These are phyloP conservation scores for Chaetoceros muelleri DNA, from an alignment of 108 stramenopile species.

Conservation along the genomic window DNA sequence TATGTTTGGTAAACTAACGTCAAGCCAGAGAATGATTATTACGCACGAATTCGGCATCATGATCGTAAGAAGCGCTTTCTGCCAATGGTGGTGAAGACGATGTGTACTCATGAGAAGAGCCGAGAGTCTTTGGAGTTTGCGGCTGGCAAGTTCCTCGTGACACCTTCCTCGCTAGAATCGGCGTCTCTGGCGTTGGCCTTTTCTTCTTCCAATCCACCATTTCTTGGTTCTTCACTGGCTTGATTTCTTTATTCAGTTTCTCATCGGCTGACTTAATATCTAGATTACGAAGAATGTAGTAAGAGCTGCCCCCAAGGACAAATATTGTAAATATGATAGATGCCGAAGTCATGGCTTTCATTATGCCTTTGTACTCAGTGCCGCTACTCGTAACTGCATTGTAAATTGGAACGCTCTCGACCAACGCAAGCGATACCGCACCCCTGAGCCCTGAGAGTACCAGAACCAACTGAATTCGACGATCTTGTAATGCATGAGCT, in stretches of 20 bases:
- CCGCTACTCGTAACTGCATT: slow-evolving; percentile 56
- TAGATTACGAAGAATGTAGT: slow-evolving; percentile 42
- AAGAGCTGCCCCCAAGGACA: slow-evolving; percentile 67
- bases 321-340: slow-evolving; percentile 75
- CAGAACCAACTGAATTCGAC: slow-evolving; percentile 58
- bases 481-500: slow-evolving; percentile 2
- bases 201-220: neutral
- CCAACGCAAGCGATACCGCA: slow-evolving; percentile 79
- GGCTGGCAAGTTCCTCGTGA: no score
- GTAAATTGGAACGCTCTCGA: slow-evolving; percentile 79
- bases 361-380: slow-evolving; percentile 55
- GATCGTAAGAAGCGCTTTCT: no score
- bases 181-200: neutral
- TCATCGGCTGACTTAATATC: slow-evolving; percentile 13
- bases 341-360: slow-evolving; percentile 79
- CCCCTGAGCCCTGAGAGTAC: slow-evolving; percentile 78
- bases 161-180: neutral
- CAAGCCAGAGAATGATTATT: no score
- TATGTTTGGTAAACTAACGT: no score
- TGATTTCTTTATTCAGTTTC: neutral
- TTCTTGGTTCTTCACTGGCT: neutral
- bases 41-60: no score
- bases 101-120: no score
- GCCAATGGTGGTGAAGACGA: no score
- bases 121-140: no score